Evolutionary conservation across 257 asterid genomes (phyloP), one percentile per base, ranked within the genome.

Genomic region (Lithospermum erythrorhizon): DNA sequence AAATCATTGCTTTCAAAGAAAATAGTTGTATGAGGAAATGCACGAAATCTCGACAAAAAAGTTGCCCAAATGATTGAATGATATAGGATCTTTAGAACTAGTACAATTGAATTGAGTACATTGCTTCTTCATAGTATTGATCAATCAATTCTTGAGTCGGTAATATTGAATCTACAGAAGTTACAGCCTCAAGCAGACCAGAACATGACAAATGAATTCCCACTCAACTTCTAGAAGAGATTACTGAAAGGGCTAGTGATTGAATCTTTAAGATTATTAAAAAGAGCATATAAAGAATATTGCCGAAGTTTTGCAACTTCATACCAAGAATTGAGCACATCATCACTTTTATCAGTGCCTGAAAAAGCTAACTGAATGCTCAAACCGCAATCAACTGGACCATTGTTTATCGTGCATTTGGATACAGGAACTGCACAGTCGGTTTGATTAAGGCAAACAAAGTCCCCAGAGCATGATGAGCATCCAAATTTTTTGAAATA

Each of bases 401-500:
- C 49, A 2, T 41, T 41, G 4, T 41, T 41, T 11, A 8, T 14
- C 16, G 1, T 41, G 18, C 49, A 41, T 41, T 41, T 41, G 16
- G 49, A 41, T 41, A 13, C 4, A 41, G 49, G 49, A 41, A 41
- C 18, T 41, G 49, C 49, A 41, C 49, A 41, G 4, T 41, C 49
- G 14, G 49, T 74, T 74, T 78, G 85, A 41, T 89, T 93, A 0
- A 93, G 78, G 82, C 99, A 93, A 61, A 83, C 76, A 37, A 86
- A 72, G 3, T 20, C 27, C 52, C 82, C 81, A 0, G 64, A 70
- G 76, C 96, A 91, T 13, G 85, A 79, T 6, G 48, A 62, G 1
- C 99, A 89, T 13, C 97, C 95, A 23, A 78, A 86, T 67, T 81
- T 83, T 78, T 89, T 93, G 96, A 97, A 89, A 73, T 47, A 89